phyloP scores from a whole-genome alignment of 2,329 filamentous ascomycete genomes.

The Colletotrichum tofieldiae region DNA sequence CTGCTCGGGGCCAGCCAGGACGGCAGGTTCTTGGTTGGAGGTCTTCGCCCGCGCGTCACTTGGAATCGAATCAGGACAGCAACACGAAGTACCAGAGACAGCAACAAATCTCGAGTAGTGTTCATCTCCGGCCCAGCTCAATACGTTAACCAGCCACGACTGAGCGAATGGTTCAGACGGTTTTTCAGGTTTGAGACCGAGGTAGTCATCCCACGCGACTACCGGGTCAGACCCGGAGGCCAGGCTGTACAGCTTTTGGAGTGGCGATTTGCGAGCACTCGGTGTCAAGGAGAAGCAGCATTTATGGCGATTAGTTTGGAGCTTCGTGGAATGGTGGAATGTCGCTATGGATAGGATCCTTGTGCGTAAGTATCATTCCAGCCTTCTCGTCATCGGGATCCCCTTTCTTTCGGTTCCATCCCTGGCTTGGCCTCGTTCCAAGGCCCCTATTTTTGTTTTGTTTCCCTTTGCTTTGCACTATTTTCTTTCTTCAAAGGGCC shows the following conservation, averaged over 20 bases:
- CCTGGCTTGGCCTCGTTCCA: neutral
- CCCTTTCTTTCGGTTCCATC: neutral
- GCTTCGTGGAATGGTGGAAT: neutral
- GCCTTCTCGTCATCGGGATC: neutral
- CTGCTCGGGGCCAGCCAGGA: neutral
- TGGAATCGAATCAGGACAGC: constrained; percentile 29
- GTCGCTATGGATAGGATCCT: constrained; percentile 6
- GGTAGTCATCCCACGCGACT: neutral
- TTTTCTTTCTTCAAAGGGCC: too few species aligned
- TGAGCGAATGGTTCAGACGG: neutral
- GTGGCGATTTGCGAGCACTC: constrained; percentile 32
- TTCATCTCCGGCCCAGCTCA: constrained; percentile 3
- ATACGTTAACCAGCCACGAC: neutral
- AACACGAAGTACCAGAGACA: neutral
- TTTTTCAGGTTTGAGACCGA: constrained; percentile 20
- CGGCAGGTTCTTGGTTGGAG: constrained; percentile 2
- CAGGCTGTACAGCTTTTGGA: neutral
- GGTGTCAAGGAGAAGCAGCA: constrained; percentile 4
- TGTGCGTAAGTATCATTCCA: neutral
- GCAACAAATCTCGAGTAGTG: constrained; percentile 1
- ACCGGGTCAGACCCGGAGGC: neutral
- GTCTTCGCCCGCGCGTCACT: neutral
- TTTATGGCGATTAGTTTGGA: constrained; percentile 3
- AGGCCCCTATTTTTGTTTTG: too few species aligned
- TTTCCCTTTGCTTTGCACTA: neutral